phyloP scores from a whole-genome alignment of 352 stramenopile genomes.

The Peronospora destructor region DNA sequence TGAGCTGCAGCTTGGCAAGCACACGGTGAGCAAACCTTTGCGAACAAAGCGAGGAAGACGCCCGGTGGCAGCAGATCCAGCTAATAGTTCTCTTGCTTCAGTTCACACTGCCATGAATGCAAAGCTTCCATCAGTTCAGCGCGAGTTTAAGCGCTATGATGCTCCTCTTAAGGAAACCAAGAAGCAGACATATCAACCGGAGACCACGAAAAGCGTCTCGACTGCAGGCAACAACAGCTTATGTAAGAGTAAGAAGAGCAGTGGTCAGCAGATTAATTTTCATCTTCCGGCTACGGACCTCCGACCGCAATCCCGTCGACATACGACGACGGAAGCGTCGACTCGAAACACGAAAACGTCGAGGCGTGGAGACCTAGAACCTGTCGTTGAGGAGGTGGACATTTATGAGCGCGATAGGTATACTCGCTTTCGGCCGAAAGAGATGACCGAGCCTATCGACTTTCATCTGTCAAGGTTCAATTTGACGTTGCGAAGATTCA shows the following conservation, averaged over 20 bases:
- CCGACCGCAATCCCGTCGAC: conserved; percentile 8
- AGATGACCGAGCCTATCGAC: conserved; percentile 13
- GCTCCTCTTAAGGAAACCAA: background rate
- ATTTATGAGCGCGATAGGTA: conserved; percentile 1
- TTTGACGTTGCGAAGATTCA: conserved; percentile 13
- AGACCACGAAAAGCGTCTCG: background rate
- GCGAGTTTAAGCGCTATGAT: conserved; percentile 17
- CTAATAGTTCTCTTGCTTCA: conserved; percentile 12
- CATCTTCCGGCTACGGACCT: conserved; percentile 19
- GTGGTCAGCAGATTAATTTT: conserved; percentile 9
- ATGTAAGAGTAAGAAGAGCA: conserved; percentile 2
- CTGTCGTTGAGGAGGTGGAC: conserved; percentile 1
- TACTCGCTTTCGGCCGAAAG: conserved; percentile 9
- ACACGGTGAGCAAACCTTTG: conserved; percentile 8
- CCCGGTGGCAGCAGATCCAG: conserved; percentile 1
- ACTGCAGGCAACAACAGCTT: background rate
- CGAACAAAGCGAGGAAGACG: conserved; percentile 14
- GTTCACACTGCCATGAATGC: conserved; percentile 17
- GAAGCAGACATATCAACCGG: background rate
- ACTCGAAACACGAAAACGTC: background rate
- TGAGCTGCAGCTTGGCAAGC: conserved; percentile 18
- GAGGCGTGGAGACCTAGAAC: conserved; percentile 1
- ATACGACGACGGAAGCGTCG: conserved; percentile 12
- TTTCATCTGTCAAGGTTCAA: conserved; percentile 32
- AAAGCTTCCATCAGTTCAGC: conserved; percentile 18